Evolutionary conservation across 106 monocot genomes (phyloP).

Genomic region (Acorus gramineus): DNA sequence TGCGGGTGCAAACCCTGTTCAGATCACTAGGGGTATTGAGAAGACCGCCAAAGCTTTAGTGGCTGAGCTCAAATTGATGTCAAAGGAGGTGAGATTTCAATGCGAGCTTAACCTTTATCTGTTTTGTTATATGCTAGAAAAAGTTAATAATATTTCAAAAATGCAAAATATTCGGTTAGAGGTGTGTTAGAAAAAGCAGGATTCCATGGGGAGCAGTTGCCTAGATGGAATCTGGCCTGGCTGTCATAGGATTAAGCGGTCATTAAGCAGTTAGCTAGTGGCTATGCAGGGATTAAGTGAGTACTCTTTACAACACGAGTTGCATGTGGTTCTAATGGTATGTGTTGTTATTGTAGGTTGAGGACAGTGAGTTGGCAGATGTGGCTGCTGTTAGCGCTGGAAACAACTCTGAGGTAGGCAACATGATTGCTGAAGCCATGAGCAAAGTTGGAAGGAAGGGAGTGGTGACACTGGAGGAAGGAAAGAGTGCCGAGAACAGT

Average conservation of each 20-base stretch:
- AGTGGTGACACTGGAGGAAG: slow-evolving; percentile 95
- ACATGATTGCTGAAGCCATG: slow-evolving; percentile 99
- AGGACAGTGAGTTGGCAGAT: slow-evolving; percentile 94
- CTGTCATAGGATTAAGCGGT: no score
- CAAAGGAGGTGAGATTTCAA: slow-evolving; percentile 21
- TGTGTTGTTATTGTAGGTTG: slow-evolving; percentile 40
- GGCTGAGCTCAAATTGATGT: slow-evolving; percentile 26
- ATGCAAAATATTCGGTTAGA: no score
- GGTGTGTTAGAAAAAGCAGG: no score
- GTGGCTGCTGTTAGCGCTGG: slow-evolving; percentile 98
- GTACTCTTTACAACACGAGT: no score
- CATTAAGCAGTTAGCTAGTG: no score
- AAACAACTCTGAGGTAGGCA: slow-evolving; percentile 83
- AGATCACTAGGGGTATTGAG: slow-evolving; percentile 42
- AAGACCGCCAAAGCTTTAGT: slow-evolving; percentile 36
- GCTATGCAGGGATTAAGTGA: no score
- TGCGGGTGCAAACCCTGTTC: slow-evolving; percentile 38
- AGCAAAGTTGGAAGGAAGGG: slow-evolving; percentile 95
- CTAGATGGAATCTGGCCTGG: no score
- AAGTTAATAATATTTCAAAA: no score
- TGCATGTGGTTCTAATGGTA: no score
- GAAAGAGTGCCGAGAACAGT: slow-evolving; percentile 81
- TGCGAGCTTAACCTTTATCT: background rate
- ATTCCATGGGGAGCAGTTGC: no score
- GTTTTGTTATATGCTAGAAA: background rate